These are phyloP conservation scores for Auricularia cornea DNA, from an alignment of 768 basidiomycete genomes.

Conservation along the genomic window DNA sequence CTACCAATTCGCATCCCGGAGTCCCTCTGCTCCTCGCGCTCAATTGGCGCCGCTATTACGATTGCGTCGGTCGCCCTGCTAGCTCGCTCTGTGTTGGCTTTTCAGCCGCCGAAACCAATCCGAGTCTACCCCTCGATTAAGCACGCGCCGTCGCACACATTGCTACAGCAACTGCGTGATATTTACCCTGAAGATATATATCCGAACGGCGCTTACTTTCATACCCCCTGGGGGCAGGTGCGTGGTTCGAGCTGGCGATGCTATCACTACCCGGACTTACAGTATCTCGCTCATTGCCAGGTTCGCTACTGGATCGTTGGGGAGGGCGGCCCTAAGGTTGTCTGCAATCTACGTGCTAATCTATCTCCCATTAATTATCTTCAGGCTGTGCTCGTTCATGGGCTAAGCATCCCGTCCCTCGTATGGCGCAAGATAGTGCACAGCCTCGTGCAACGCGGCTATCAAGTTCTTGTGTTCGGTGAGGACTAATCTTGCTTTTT, in stretches of 20 bases:
- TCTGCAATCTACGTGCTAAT: no score
- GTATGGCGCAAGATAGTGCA: constrained; percentile 74
- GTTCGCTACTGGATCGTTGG: neutral
- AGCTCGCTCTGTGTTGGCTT: neutral
- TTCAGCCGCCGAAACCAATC: neutral
- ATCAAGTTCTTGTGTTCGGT: constrained; percentile 74
- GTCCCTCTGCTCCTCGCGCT: neutral
- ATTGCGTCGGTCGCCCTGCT: neutral
- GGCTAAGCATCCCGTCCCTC: constrained; percentile 67
- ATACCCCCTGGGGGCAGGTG: neutral
- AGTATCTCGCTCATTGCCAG: neutral
- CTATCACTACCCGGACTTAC: neutral
- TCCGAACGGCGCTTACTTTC: constrained; percentile 16
- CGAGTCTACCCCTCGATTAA: neutral
- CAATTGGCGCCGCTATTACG: neutral
- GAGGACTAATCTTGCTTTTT: constrained; percentile 8
- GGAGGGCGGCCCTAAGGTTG: constrained; percentile 35
- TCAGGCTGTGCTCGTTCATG: constrained; percentile 70
- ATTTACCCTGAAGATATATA: constrained; percentile 71
- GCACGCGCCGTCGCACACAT: neutral
- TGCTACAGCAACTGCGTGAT: constrained; percentile 7
- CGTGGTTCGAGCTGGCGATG: neutral
- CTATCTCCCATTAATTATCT: no score
- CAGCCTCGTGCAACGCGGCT: constrained; percentile 51
- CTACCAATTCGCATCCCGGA: neutral